Evolutionary conservation across 2,329 filamentous ascomycete species (phyloP).

Genomic region (Trichophyton equinum): DNA sequence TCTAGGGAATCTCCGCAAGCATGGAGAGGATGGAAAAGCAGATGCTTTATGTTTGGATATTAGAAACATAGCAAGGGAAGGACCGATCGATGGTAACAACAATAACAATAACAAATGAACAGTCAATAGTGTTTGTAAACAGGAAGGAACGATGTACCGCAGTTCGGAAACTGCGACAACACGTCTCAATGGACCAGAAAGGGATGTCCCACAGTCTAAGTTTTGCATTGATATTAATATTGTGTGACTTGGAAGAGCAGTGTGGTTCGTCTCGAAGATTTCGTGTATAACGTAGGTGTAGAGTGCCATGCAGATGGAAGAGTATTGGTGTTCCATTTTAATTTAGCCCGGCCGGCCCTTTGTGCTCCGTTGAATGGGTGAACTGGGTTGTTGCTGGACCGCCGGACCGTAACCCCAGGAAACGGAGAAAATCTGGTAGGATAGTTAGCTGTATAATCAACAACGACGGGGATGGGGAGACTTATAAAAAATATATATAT

Average conservation of each 20-base stretch:
- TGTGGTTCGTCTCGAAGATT: too few species aligned
- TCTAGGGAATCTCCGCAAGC: neutral
- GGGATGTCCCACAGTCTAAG: neutral
- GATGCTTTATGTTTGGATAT: neutral
- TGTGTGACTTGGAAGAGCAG: neutral
- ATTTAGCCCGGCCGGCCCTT: neutral
- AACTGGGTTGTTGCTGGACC: neutral
- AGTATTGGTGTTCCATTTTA: neutral
- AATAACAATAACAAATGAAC: neutral
- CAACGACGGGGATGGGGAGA: conserved; percentile 14
- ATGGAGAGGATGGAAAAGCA: neutral
- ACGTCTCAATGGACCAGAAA: neutral
- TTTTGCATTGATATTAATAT: neutral
- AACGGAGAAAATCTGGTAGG: neutral
- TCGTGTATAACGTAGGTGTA: neutral
- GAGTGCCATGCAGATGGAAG: neutral
- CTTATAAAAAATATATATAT: conserved; percentile 30
- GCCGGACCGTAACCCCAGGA: neutral
- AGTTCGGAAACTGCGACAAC: neutral
- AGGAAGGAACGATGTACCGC: neutral
- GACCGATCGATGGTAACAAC: neutral
- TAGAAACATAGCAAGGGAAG: neutral
- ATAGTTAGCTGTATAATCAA: conserved; percentile 20
- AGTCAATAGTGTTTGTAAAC: neutral
- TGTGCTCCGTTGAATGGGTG: neutral